Evolutionary conservation across 768 basidiomycete species (phyloP).

Genomic region (Pleurotus ostreatus): DNA sequence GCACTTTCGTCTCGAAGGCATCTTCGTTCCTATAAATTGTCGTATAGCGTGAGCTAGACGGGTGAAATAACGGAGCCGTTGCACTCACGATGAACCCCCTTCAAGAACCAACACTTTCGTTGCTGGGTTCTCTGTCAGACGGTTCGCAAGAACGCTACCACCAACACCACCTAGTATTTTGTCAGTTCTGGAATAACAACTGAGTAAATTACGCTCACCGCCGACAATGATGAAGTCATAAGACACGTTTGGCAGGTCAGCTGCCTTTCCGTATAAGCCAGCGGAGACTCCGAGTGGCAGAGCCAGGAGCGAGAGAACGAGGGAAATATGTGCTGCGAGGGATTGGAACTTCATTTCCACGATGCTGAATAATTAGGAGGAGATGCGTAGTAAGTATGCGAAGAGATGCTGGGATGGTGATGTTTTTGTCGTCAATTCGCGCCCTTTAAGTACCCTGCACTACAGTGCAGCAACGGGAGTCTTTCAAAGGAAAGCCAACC

Average conservation of each 20-base stretch:
- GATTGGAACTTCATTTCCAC: neutral
- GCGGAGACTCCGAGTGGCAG: neutral
- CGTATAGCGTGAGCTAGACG: too few species aligned
- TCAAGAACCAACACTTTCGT: slow-evolving; percentile 5
- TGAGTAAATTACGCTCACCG: neutral
- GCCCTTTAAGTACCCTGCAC: too few species aligned
- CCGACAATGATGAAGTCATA: slow-evolving; percentile 12
- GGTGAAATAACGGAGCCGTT: neutral
- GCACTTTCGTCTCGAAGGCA: neutral
- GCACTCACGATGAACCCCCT: neutral
- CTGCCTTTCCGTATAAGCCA: neutral
- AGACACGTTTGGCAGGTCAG: neutral
- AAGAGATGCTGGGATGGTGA: neutral
- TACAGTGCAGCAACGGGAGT: too few species aligned
- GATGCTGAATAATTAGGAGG: neutral
- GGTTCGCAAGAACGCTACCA: slow-evolving; percentile 7
- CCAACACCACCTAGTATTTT: slow-evolving; percentile 3
- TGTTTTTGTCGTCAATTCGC: too few species aligned
- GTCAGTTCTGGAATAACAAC: neutral
- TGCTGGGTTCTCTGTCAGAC: slow-evolving; percentile 5
- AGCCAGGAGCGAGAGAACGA: neutral
- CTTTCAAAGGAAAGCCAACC: too few species aligned
- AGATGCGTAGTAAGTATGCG: neutral
- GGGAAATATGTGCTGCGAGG: neutral
- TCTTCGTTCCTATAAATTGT: neutral